Evolutionary conservation across 805 yeast species (phyloP).

Genomic region (Candida namnaoensis): DNA sequence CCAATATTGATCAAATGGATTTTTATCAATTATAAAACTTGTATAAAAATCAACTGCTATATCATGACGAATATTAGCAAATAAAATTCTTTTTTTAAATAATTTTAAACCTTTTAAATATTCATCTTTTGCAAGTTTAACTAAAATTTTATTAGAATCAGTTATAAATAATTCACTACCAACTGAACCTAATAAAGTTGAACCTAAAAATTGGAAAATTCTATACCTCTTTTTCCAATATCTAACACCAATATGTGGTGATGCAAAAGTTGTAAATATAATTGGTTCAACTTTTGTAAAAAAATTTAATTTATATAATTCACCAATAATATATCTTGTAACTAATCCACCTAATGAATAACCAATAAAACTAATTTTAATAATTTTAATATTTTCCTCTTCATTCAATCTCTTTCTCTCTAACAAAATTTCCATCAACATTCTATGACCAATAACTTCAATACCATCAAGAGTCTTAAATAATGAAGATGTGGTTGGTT

Average conservation of each 20-base stretch:
- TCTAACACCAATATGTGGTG: conserved; percentile 66
- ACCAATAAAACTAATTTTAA: conserved; percentile 69
- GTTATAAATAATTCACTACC: conserved; percentile 69
- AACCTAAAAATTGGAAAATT: conserved; percentile 41
- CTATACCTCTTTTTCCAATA: conserved; percentile 30
- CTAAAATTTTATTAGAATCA: conserved; percentile 35
- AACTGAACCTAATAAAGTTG: conserved; percentile 50
- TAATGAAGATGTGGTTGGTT: conserved; percentile 56
- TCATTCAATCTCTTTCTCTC: conserved; percentile 27
- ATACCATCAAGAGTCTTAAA: conserved; percentile 83
- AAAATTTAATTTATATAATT: conserved; percentile 43
- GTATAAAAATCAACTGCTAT: conserved; percentile 86
- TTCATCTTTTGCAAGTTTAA: conserved; percentile 25
- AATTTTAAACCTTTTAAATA: conserved; percentile 45
- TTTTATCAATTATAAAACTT: conserved; percentile 60
- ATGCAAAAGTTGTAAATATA: conserved; percentile 59
- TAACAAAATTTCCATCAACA: conserved; percentile 53
- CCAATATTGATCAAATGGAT: conserved; percentile 64
- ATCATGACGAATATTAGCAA: conserved; percentile 77
- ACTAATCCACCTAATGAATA: conserved; percentile 88
- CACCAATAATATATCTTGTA: conserved; percentile 73
- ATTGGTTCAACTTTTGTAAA: conserved; percentile 55
- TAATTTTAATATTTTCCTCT: conserved; percentile 23
- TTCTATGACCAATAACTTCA: conserved; percentile 59
- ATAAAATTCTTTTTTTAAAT: conserved; percentile 48